Conservation (phyloP, 2,329 filamentous ascomycete genomes). For the Chaetomiaceae sp. region DNA sequence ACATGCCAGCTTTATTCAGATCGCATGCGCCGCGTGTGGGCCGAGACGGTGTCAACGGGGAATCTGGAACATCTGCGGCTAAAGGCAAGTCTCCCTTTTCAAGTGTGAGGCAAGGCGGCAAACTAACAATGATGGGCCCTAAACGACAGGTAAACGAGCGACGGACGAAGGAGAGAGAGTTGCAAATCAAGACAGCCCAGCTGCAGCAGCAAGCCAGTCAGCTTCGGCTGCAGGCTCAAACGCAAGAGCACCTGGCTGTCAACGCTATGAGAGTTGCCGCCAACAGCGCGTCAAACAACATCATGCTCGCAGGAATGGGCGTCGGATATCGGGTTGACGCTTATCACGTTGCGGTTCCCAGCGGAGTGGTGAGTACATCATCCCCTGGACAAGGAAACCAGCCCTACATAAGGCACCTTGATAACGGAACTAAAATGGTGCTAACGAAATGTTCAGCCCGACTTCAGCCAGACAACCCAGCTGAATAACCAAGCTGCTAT, state of each 20-base stretch:
- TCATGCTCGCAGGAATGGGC: constrained; percentile 14
- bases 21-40: constrained; percentile 15
- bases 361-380: constrained; percentile 11
- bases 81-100: constrained; percentile 13
- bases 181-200: constrained; percentile 12
- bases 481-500: constrained; percentile 20
- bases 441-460: constrained; percentile 4
- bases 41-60: constrained; percentile 6
- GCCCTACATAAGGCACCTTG: too few species aligned
- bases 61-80: constrained; percentile 10
- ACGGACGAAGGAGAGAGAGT: constrained; percentile 13
- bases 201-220: constrained; percentile 15
- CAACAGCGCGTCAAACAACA: constrained; percentile 15
- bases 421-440: too few species aligned
- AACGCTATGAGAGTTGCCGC: constrained; percentile 11
- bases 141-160: constrained; percentile 11
- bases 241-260: constrained; percentile 16
- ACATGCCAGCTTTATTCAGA: constrained; percentile 19
- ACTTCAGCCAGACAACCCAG: constrained; percentile 17
- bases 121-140: background rate
- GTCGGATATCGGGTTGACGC: constrained; percentile 11
- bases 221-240: constrained; percentile 10
- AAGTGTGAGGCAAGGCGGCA: too few species aligned
- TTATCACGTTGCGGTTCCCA: constrained; percentile 1
- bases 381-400: too few species aligned